These are phyloP conservation scores for Bocquillonia castaneifolia DNA, from an alignment of 441 rosid genomes.

Conservation along the genomic window DNA sequence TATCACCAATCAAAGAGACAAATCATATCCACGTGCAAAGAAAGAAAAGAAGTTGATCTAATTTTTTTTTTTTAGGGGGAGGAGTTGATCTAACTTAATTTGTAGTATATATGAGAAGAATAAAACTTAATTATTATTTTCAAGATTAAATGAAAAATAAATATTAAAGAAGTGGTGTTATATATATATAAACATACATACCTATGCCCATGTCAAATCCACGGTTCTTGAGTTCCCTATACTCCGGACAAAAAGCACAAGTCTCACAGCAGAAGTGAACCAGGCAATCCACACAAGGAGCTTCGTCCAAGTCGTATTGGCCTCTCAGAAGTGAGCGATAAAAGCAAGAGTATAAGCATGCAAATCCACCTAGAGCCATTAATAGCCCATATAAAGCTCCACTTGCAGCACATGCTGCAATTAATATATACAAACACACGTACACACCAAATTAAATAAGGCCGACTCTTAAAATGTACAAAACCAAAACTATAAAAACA, in stretches of 20 bases:
- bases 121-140: too few species aligned
- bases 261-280: conserved; percentile 31
- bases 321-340: conserved; percentile 32
- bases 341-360: conserved; percentile 30
- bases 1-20: too few species aligned
- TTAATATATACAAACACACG: conserved; percentile 10
- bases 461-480: too few species aligned
- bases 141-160: too few species aligned
- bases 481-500: too few species aligned
- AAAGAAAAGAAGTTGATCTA: too few species aligned
- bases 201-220: conserved; percentile 38
- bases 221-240: conserved; percentile 29
- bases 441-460: background rate
- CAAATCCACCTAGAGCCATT: conserved; percentile 23
- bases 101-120: too few species aligned
- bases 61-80: too few species aligned
- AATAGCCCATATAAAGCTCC: conserved; percentile 22
- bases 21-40: too few species aligned
- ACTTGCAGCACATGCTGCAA: conserved; percentile 31
- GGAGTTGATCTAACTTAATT: too few species aligned
- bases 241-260: conserved; percentile 33
- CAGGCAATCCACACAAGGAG: conserved; percentile 32
- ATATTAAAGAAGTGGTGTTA: too few species aligned
- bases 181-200: too few species aligned
- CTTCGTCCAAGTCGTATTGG: conserved; percentile 28